phyloP scores from a whole-genome alignment of 176 grass and related monocot genomes.

The Miscanthus lutarioriparius region DNA sequence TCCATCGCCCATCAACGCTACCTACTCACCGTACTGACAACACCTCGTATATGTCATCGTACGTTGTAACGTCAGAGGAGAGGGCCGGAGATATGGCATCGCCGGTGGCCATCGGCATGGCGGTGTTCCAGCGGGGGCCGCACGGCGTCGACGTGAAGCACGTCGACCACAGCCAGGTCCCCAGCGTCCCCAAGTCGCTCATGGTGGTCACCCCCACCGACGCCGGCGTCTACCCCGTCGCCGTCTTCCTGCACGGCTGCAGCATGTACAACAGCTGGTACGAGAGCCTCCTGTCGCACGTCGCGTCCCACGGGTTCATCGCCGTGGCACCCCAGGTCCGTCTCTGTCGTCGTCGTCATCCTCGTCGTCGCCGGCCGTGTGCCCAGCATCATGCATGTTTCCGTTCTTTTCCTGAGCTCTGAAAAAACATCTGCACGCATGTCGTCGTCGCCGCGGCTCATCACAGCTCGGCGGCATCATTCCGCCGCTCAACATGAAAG shows the following conservation, averaged over 20 bases:
- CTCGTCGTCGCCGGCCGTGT: background rate
- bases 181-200: background rate
- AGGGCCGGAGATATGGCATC: background rate
- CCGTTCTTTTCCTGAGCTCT: background rate
- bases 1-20: too few species aligned
- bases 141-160: background rate
- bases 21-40: too few species aligned
- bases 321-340: background rate
- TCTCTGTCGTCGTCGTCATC: background rate
- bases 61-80: too few species aligned
- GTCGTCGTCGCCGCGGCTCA: background rate
- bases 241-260: background rate
- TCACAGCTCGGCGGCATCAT: background rate
- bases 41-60: too few species aligned
- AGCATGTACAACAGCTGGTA: background rate
- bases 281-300: background rate
- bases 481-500: background rate
- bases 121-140: background rate
- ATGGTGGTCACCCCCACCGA: background rate
- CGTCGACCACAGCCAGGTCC: background rate
- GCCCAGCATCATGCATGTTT: background rate
- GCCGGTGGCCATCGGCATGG: background rate
- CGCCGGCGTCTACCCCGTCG: background rate
- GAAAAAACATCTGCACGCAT: background rate
- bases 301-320: constrained; percentile 4